Evolutionary conservation across 345 rosid genomes (phyloP), one percentile per base, ranked within the genome.

Genomic region (Salix udensis): DNA sequence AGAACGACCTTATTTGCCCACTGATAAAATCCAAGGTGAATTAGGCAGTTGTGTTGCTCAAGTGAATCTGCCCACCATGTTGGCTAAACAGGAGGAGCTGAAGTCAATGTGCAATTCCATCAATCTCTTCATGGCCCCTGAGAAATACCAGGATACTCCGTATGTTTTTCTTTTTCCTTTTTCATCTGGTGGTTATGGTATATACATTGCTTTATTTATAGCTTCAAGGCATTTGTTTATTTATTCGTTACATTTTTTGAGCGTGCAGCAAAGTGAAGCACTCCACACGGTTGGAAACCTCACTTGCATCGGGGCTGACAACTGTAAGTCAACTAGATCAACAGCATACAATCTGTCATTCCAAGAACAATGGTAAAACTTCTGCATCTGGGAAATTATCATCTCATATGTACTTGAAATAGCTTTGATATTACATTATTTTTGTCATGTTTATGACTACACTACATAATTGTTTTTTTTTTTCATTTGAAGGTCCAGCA

Each of bases 341-440:
- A 67, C 74, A 67, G 73, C 78, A 65, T 55, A 34, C 75, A 55
- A 71, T 46, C 19, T 55, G 39, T 65, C 87, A 85, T 58, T 67
- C 83, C 42, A 73, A 68, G 31, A 84, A 81, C 77, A 85, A 80
- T 55, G 88, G 98, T 93, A 84, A 15, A 64, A 62, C 36, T 58
- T 37, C 77, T 39, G 40, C 64, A 21, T 50, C 72, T 70, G 71
- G 14, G 64, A 65, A 55, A 55, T 39, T 60, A 2, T 67, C 44
- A 6, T 68, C 30, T 71, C 26, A 13, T 67, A 58, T 18, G 40
- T 34, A 2, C 24, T 36, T 52, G n/a, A 65, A 24, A 21, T 37
- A 67, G 40, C 50, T 67, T 37, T 67, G 70, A 34, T 36, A 16
- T 3, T 37, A 13, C 24, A 36, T 26, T 1, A 8, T 18, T 30